Conservation (phyloP, 495 filamentous ascomycete genomes). For the Hyaloscypha variabilis region DNA sequence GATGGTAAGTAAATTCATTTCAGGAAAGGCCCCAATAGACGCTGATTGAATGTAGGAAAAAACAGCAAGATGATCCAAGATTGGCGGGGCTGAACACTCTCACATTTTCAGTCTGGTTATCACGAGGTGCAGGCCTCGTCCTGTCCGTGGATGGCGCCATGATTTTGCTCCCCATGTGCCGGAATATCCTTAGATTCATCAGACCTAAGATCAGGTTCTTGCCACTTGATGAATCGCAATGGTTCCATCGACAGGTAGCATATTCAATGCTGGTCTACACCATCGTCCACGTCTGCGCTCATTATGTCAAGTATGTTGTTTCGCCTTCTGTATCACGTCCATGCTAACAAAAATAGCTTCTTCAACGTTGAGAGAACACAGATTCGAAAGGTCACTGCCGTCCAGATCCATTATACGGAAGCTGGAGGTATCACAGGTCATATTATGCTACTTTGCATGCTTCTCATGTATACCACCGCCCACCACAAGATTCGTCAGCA, state of each 20-base stretch:
- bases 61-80: conserved; percentile 66
- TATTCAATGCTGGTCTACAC: conserved; percentile 86
- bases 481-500: conserved; percentile 94
- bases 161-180: conserved; percentile 92
- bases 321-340: neutral
- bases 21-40: neutral
- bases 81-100: conserved; percentile 81
- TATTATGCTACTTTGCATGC: conserved; percentile 98
- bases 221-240: conserved; percentile 91
- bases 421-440: conserved; percentile 94
- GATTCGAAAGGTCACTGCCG: conserved; percentile 75
- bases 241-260: conserved; percentile 96
- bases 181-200: conserved; percentile 80
- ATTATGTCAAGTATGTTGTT: conserved; percentile 91
- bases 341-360: conserved; percentile 64
- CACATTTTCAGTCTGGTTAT: conserved; percentile 90
- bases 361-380: conserved; percentile 91
- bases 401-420: conserved; percentile 93
- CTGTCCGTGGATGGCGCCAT: conserved; percentile 82
- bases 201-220: conserved; percentile 87
- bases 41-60: conserved; percentile 60
- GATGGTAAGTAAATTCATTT: conserved; percentile 69
- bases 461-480: conserved; percentile 96
- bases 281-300: conserved; percentile 72
- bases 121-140: conserved; percentile 85